Evolutionary conservation across 1,284 basidiomycete genomes (phyloP).

Genomic region (Athelia sp.): DNA sequence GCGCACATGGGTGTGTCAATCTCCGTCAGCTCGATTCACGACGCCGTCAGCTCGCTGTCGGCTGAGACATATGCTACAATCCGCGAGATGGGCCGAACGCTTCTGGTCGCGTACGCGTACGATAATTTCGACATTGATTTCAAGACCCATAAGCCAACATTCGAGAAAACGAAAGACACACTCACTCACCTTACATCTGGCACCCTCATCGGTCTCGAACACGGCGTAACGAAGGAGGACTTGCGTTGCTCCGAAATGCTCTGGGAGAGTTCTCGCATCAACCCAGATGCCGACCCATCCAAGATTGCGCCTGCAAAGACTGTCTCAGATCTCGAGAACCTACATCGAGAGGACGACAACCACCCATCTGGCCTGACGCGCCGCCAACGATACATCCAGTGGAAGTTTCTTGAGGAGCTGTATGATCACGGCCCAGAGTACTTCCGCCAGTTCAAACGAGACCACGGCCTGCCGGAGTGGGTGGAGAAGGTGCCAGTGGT

Average conservation of each 20-base stretch:
- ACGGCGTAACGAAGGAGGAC: background rate
- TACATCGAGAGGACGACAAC: background rate
- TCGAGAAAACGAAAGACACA: background rate
- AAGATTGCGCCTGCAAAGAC: background rate
- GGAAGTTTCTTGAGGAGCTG: background rate
- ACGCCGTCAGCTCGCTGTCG: conserved; percentile 1
- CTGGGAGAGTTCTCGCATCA: background rate
- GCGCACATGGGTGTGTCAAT: conserved; percentile 6
- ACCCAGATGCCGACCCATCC: background rate
- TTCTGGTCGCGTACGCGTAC: conserved; percentile 1
- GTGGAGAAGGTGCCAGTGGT: background rate
- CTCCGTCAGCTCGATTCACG: conserved; percentile 1
- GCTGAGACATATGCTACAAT: background rate
- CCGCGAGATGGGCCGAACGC: background rate
- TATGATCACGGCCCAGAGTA: background rate
- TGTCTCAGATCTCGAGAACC: background rate
- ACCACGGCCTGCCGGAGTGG: background rate
- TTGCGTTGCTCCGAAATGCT: background rate
- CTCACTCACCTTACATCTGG: conserved; percentile 4
- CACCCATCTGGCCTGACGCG: background rate
- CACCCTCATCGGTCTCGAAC: background rate
- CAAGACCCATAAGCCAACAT: conserved; percentile 3
- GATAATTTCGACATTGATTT: conserved; percentile 8
- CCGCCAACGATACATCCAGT: background rate
- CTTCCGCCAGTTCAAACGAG: background rate